Evolutionary conservation across 345 rosid genomes (phyloP).

Genomic region (Salix koriyanagi): DNA sequence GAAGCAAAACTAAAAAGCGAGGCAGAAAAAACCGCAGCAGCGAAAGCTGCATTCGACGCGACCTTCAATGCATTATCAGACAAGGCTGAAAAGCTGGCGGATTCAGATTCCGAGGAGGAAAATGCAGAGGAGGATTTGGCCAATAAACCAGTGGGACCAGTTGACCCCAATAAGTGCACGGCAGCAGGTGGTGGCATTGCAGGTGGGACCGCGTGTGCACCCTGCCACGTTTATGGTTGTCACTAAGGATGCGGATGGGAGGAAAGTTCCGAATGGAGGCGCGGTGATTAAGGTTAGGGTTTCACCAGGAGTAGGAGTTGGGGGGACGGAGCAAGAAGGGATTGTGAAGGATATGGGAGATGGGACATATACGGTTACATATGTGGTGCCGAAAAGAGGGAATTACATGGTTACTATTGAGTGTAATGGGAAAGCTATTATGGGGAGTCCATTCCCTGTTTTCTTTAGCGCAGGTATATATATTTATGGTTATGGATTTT

Average conservation of each 20-base stretch:
- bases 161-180: slow-evolving; percentile 77
- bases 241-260: slow-evolving; percentile 82
- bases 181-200: slow-evolving; percentile 91
- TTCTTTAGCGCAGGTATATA: slow-evolving; percentile 88
- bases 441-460: slow-evolving; percentile 97
- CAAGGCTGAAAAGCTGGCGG: slow-evolving; percentile 35
- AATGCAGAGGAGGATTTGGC: slow-evolving; percentile 44
- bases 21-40: slow-evolving; percentile 89
- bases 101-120: slow-evolving; percentile 64
- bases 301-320: slow-evolving; percentile 88
- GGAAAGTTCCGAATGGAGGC: slow-evolving; percentile 76
- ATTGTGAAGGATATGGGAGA: slow-evolving; percentile 90
- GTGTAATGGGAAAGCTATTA: slow-evolving; percentile 76
- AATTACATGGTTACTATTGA: slow-evolving; percentile 91
- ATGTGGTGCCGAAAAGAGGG: slow-evolving; percentile 95
- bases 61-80: slow-evolving; percentile 66
- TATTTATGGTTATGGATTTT: neutral
- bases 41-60: slow-evolving; percentile 95
- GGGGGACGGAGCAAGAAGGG: slow-evolving; percentile 88
- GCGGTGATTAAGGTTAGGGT: slow-evolving; percentile 71
- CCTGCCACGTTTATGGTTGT: slow-evolving; percentile 73
- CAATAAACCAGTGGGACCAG: slow-evolving; percentile 80
- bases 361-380: slow-evolving; percentile 80
- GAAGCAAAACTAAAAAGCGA: slow-evolving; percentile 87
- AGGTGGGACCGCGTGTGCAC: slow-evolving; percentile 90